phyloP scores from a whole-genome alignment of 2,329 filamentous ascomycete genomes.

The Leptodontidium sp. region DNA sequence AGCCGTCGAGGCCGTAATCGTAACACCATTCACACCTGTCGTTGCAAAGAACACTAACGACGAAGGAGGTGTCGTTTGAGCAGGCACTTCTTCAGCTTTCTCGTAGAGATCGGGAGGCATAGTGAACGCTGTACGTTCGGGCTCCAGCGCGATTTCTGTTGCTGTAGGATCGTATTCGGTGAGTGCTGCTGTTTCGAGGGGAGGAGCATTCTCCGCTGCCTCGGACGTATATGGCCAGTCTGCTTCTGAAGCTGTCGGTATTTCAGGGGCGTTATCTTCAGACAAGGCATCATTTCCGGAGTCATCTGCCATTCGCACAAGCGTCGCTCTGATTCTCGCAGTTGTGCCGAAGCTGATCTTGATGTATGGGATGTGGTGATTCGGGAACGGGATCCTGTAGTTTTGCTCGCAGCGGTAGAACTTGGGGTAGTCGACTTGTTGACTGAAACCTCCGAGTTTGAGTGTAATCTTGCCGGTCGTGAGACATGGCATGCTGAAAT shows the following conservation, averaged over 20 bases:
- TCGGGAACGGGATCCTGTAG: slow-evolving; percentile 12
- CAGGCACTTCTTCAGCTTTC: background rate
- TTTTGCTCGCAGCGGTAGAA: slow-evolving; percentile 15
- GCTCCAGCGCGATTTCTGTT: background rate
- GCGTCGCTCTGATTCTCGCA: too few species aligned
- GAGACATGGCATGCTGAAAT: slow-evolving; percentile 12
- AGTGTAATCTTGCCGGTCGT: background rate
- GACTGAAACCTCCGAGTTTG: background rate
- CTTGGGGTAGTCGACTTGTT: slow-evolving; percentile 12
- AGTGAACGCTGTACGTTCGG: background rate
- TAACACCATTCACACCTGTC: background rate
- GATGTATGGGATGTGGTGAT: slow-evolving; percentile 7
- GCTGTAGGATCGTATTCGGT: background rate
- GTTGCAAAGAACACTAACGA: background rate
- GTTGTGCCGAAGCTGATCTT: slow-evolving; percentile 1
- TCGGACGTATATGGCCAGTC: background rate
- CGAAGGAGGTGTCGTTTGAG: background rate
- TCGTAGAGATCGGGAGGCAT: background rate
- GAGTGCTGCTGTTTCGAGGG: background rate
- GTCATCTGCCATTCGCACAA: background rate
- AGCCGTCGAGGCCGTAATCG: background rate
- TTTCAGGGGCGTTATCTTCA: background rate
- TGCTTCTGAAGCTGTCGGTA: background rate
- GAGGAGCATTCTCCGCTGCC: background rate
- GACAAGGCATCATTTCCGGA: background rate